Evolutionary conservation across 495 filamentous ascomycete genomes (phyloP).

Genomic region (Poronia punctata): DNA sequence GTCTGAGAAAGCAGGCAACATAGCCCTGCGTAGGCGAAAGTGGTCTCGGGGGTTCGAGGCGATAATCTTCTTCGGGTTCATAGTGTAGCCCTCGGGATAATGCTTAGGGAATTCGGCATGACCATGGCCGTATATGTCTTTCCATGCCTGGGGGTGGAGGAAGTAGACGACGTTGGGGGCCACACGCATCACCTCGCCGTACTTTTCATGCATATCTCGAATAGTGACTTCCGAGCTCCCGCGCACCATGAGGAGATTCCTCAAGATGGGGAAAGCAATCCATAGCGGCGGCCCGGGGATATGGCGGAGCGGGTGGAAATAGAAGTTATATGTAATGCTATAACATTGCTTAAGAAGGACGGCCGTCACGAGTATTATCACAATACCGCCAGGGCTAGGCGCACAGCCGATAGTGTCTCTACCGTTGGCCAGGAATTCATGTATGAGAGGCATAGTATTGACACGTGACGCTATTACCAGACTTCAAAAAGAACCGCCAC

Average conservation of each 20-base stretch:
- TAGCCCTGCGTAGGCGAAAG: slow-evolving; percentile 31
- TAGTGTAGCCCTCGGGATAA: background rate
- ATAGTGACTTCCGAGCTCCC: slow-evolving; percentile 17
- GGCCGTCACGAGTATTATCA: too few relatives aligned
- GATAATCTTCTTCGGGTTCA: background rate
- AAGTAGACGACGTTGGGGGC: slow-evolving; percentile 51
- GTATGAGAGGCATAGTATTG: too few relatives aligned
- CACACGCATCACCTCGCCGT: slow-evolving; percentile 50
- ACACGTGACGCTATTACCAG: too few relatives aligned
- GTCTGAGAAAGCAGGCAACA: slow-evolving; percentile 47
- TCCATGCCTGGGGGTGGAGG: slow-evolving; percentile 44
- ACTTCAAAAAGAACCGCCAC: too few relatives aligned
- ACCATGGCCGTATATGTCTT: slow-evolving; percentile 50
- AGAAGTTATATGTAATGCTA: slow-evolving; percentile 47
- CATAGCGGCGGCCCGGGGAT: slow-evolving; percentile 45
- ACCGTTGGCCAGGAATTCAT: too few relatives aligned
- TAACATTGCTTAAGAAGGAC: too few relatives aligned
- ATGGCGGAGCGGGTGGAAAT: slow-evolving; percentile 37
- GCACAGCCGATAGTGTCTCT: too few relatives aligned
- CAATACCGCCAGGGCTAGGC: too few relatives aligned
- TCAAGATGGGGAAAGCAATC: slow-evolving; percentile 34
- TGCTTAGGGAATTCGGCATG: slow-evolving; percentile 19
- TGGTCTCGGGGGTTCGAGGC: slow-evolving; percentile 21
- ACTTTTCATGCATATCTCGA: slow-evolving; percentile 37
- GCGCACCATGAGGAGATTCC: slow-evolving; percentile 9